Conservation (phyloP, 83 land plant genomes). For the Picea engelmannii region DNA sequence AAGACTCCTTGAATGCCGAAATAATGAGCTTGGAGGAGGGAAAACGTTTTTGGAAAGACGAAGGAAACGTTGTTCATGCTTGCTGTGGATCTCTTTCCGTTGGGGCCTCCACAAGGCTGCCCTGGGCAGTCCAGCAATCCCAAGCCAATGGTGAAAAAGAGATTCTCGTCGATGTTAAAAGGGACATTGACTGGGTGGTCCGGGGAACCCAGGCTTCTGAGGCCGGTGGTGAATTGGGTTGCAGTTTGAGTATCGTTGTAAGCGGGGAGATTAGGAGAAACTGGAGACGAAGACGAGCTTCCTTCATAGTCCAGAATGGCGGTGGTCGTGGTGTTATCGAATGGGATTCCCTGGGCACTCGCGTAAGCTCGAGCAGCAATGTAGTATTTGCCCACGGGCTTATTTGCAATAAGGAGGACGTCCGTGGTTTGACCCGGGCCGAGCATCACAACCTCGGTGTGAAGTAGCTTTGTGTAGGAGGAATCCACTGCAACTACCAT, state of each 20-base stretch:
- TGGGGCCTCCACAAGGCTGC: slow-evolving; percentile 13
- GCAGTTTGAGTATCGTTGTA: slow-evolving; percentile 61
- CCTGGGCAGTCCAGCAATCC: slow-evolving; percentile 23
- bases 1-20: slow-evolving; percentile 28
- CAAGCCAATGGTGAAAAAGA: slow-evolving; percentile 18
- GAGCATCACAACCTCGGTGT: not conserved
- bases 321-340: slow-evolving; percentile 13
- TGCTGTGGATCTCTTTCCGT: slow-evolving; percentile 24
- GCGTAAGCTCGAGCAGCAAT: slow-evolving; percentile 6
- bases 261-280: not conserved
- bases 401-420: not conserved
- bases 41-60: slow-evolving; percentile 19
- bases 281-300: not conserved
- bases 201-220: slow-evolving; percentile 29
- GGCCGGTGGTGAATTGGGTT: slow-evolving; percentile 26
- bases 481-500: slow-evolving; percentile 38
- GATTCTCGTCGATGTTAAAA: slow-evolving; percentile 27
- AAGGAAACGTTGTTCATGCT: slow-evolving; percentile 55
- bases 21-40: slow-evolving; percentile 28
- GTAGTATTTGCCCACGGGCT: not conserved
- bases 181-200: slow-evolving; percentile 35
- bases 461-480: slow-evolving; percentile 31
- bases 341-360: not conserved
- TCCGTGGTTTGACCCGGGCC: slow-evolving; percentile 13
- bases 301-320: slow-evolving; percentile 9